Conservation (phyloP, 331 rosid species). For the Stylosanthes scabra region DNA sequence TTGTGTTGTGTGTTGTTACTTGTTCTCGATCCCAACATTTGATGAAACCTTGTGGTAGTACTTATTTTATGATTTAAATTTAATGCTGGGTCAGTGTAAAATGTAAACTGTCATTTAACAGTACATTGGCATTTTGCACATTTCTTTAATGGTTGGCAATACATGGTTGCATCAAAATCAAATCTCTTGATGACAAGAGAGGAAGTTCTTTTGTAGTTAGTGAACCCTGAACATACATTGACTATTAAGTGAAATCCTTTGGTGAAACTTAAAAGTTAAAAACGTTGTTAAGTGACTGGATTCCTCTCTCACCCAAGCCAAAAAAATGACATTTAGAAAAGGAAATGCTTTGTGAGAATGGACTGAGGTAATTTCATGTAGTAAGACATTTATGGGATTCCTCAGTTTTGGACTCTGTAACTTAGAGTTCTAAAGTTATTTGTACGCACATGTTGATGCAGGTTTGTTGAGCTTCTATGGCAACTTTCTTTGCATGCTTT, state of each 20-base stretch:
- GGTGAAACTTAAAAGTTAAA: neutral
- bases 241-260: conserved; percentile 16
- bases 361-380: conserved; percentile 20
- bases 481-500: conserved; percentile 99
- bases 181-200: neutral
- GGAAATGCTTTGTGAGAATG: conserved; percentile 5
- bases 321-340: conserved; percentile 3
- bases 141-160: neutral
- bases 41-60: neutral
- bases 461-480: conserved; percentile 99
- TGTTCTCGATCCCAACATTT: conserved; percentile 41
- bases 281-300: neutral
- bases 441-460: conserved; percentile 44
- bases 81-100: neutral
- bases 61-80: neutral
- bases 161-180: neutral
- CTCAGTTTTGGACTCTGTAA: conserved; percentile 4
- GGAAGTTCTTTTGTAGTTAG: conserved; percentile 29
- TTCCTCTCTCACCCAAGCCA: neutral
- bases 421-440: conserved; percentile 20
- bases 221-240: conserved; percentile 12
- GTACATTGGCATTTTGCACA: neutral
- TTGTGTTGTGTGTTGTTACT: conserved; percentile 25
- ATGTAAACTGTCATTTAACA: neutral
- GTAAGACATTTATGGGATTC: conserved; percentile 26